Conservation (phyloP, 345 rosid species). For the Gossypium arboreum region DNA sequence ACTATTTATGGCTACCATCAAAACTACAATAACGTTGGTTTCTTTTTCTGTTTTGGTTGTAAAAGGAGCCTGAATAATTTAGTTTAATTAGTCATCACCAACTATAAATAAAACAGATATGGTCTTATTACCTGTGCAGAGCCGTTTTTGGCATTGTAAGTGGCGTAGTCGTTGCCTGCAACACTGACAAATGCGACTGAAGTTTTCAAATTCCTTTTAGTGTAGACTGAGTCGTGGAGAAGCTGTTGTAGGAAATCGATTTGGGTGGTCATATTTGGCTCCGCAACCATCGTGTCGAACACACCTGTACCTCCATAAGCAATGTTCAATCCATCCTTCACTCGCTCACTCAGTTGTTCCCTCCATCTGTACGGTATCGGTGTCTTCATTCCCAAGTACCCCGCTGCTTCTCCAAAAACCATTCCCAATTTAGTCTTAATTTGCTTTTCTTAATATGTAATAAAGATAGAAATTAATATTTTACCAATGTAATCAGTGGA, state of each 20-base stretch:
- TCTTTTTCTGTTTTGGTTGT: too few species aligned
- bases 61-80: too few species aligned
- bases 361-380: constrained; percentile 63
- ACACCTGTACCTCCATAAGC: constrained; percentile 87
- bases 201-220: constrained; percentile 24
- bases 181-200: constrained; percentile 55
- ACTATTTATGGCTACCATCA: too few species aligned
- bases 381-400: constrained; percentile 47
- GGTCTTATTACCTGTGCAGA: constrained; percentile 28
- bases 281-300: constrained; percentile 37
- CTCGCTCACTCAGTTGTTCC: constrained; percentile 22
- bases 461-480: neutral
- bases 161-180: constrained; percentile 69
- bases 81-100: too few species aligned
- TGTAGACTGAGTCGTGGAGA: constrained; percentile 33
- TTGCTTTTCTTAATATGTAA: too few species aligned
- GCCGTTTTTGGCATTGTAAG: constrained; percentile 40
- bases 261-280: constrained; percentile 74
- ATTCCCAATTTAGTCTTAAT: neutral
- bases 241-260: constrained; percentile 48
- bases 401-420: constrained; percentile 38
- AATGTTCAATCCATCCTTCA: constrained; percentile 60
- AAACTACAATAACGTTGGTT: too few species aligned
- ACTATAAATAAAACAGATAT: too few species aligned
- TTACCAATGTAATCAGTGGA: constrained; percentile 40